These are phyloP conservation scores for Erucastrum elatum DNA, from an alignment of 345 rosid genomes.

Conservation along the genomic window DNA sequence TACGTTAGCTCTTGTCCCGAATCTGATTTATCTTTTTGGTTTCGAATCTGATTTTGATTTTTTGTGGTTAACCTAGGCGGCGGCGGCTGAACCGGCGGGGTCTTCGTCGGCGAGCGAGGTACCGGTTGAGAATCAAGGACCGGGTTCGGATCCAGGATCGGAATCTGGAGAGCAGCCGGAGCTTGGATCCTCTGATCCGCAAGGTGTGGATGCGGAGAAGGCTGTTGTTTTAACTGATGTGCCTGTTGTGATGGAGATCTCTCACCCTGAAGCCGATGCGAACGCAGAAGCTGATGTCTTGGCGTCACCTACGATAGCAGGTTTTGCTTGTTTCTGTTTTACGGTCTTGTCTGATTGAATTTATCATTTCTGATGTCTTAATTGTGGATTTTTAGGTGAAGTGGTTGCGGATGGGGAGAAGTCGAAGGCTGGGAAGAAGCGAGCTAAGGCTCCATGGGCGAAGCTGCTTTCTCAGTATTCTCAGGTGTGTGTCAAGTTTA, in stretches of 20 bases:
- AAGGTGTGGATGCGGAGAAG: slow-evolving; percentile 46
- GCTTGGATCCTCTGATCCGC: slow-evolving; percentile 69
- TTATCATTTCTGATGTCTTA: slow-evolving; percentile 9
- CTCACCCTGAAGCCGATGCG: slow-evolving; percentile 44
- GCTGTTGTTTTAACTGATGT: slow-evolving; percentile 39
- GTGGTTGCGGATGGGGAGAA: slow-evolving; percentile 29
- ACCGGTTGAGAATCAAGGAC: slow-evolving; percentile 42
- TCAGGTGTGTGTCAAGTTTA: slow-evolving; percentile 51
- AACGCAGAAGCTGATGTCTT: slow-evolving; percentile 51
- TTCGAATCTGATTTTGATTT: slow-evolving; percentile 27
- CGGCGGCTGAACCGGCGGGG: slow-evolving; percentile 52
- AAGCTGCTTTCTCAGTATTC: slow-evolving; percentile 85
- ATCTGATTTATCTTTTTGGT: slow-evolving; percentile 1
- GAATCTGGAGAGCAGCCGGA: slow-evolving; percentile 57
- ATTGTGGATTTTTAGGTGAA: slow-evolving; percentile 49
- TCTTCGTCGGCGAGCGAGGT: slow-evolving; percentile 57
- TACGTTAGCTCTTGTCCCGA: neutral
- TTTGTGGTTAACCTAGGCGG: slow-evolving; percentile 43
- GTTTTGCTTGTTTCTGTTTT: slow-evolving; percentile 38
- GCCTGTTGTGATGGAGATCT: slow-evolving; percentile 41
- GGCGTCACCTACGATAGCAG: slow-evolving; percentile 53
- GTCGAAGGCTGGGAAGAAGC: slow-evolving; percentile 37
- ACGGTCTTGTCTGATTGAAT: neutral
- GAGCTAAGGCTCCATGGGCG: slow-evolving; percentile 72
- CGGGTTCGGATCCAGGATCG: slow-evolving; percentile 54